A percentile compares a stretch with the other conserved stretches of the same genome.
phyloP scores from a whole-genome alignment of 495 filamentous ascomycete species.

The Hypomontagnella submonticulosa region DNA sequence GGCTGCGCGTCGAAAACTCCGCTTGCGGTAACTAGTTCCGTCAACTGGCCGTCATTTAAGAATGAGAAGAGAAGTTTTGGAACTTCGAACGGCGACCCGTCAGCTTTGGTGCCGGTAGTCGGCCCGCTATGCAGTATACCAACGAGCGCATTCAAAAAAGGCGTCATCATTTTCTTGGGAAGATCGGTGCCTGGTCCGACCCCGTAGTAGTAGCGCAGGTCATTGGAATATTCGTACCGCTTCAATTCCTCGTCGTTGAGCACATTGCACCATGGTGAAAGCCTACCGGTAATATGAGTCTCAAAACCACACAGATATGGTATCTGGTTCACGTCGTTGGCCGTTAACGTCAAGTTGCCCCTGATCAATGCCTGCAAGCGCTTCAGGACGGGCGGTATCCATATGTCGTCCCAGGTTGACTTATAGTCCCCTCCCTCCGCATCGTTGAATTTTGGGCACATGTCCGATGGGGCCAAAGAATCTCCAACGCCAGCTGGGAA shows the following conservation, averaged over 20 bases:
- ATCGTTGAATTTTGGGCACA: conserved; percentile 63
- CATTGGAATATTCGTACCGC: conserved; percentile 68
- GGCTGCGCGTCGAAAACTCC: conserved; percentile 64
- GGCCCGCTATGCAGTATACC: conserved; percentile 58
- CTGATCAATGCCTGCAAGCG: conserved; percentile 60
- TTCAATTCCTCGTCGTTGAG: conserved; percentile 64
- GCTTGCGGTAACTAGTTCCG: conserved; percentile 62
- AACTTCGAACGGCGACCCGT: conserved; percentile 52
- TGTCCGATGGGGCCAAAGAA: conserved; percentile 65
- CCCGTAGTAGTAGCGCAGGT: conserved; percentile 69
- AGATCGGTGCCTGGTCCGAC: conserved; percentile 63
- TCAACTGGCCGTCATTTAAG: conserved; percentile 69
- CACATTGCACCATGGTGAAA: conserved; percentile 64
- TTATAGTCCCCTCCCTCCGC: conserved; percentile 55
- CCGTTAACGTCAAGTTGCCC: conserved; percentile 62
- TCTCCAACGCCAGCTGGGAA: conserved; percentile 59
- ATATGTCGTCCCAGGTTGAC: conserved; percentile 56
- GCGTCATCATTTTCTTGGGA: conserved; percentile 60
- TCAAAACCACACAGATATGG: conserved; percentile 72
- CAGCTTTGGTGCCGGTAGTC: conserved; percentile 52
- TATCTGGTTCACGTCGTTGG: conserved; percentile 62
- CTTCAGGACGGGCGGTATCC: conserved; percentile 60
- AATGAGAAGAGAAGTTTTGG: conserved; percentile 65
- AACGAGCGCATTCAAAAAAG: conserved; percentile 62
- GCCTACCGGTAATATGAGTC: conserved; percentile 64